A percentile compares a stretch with the other conserved stretches of the same genome.
Conservation (phyloP, 768 basidiomycete genomes). For the Tricholoma sp. region DNA sequence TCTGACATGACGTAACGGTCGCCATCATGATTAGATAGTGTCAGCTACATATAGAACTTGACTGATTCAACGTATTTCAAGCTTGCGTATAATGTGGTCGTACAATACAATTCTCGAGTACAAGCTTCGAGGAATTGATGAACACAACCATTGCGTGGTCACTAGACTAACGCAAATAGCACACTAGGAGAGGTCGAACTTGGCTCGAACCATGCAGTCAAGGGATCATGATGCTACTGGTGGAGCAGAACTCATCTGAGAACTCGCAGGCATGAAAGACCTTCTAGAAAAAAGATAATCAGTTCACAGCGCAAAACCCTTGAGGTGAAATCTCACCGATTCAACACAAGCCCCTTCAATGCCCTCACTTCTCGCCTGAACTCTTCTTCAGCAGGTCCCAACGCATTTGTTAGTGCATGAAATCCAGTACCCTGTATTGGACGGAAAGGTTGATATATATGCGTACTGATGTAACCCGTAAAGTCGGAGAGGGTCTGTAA, state of each 20-base stretch:
- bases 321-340: slow-evolving; percentile 41
- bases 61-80: no score
- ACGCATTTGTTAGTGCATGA: slow-evolving; percentile 16
- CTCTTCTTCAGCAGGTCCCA: slow-evolving; percentile 57
- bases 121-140: no score
- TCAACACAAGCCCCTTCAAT: slow-evolving; percentile 74
- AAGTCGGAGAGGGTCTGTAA: slow-evolving; percentile 65
- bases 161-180: neutral
- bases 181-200: no score
- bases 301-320: neutral
- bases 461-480: slow-evolving; percentile 74
- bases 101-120: no score
- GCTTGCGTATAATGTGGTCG: no score
- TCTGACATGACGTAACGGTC: slow-evolving; percentile 14
- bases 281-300: slow-evolving; percentile 22
- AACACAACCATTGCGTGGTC: no score
- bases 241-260: slow-evolving; percentile 15
- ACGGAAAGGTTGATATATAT: slow-evolving; percentile 55
- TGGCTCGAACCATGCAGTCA: neutral
- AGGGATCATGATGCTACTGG: neutral
- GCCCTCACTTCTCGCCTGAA: slow-evolving; percentile 69
- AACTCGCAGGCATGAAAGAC: slow-evolving; percentile 34
- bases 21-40: neutral
- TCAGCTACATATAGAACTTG: no score
- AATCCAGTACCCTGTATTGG: slow-evolving; percentile 23